Percentiles rank a stretch among this genome's conserved stretches.
Evolutionary conservation across 305 asterid species (phyloP).

Genomic region (Rubia tinctorum): DNA sequence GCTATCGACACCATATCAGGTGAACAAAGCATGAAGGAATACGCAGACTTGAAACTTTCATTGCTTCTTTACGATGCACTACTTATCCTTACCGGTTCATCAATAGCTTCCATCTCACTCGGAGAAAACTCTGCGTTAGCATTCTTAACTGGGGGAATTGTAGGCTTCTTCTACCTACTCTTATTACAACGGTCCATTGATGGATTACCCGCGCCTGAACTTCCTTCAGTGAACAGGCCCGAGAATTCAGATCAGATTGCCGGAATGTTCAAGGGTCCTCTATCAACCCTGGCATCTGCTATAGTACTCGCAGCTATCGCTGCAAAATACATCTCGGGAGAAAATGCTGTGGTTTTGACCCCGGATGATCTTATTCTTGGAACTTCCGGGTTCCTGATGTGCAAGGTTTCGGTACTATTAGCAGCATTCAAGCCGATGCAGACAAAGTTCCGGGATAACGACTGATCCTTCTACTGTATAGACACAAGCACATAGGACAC

Average conservation of each 20-base stretch:
- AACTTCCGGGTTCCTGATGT: slow-evolving; percentile 70
- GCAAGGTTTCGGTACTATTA: slow-evolving; percentile 69
- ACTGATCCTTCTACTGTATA: slow-evolving; percentile 16
- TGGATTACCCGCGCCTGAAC: slow-evolving; percentile 45
- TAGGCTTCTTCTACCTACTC: slow-evolving; percentile 63
- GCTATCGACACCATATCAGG: slow-evolving; percentile 28
- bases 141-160: slow-evolving; percentile 65
- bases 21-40: slow-evolving; percentile 86
- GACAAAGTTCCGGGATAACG: slow-evolving; percentile 25
- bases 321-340: slow-evolving; percentile 48
- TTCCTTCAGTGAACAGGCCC: slow-evolving; percentile 29
- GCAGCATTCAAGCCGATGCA: slow-evolving; percentile 70
- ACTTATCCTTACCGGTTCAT: slow-evolving; percentile 57
- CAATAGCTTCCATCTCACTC: slow-evolving; percentile 32
- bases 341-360: slow-evolving; percentile 39
- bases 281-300: slow-evolving; percentile 37
- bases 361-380: slow-evolving; percentile 68
- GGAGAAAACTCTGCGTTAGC: slow-evolving; percentile 52
- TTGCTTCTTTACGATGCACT: slow-evolving; percentile 58
- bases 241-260: slow-evolving; percentile 24
- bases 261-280: slow-evolving; percentile 41
- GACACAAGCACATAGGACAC: not conserved
- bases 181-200: slow-evolving; percentile 79
- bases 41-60: slow-evolving; percentile 66
- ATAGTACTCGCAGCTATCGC: slow-evolving; percentile 34